Base-by-base conservation (phyloP, 352 stramenopile species). In the Lagenidium sp. region DNA sequence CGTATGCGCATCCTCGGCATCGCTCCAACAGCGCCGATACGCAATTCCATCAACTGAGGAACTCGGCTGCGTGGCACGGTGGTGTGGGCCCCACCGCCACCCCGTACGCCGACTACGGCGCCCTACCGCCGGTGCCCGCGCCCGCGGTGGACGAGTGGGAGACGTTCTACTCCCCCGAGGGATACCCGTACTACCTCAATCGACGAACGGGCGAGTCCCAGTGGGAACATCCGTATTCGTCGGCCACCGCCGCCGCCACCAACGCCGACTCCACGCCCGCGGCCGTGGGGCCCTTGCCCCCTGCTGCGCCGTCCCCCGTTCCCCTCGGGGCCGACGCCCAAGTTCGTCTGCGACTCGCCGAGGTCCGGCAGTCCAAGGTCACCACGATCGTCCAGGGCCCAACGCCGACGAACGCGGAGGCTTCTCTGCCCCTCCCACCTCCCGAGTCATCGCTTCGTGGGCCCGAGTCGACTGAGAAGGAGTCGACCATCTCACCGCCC, bases 111-210 rank as follows among this genome's bases (percentile, higher is more conserved):
- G 21, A 37, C 25, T 11, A n/a, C n/a, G n/a, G n/a, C n/a, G n/a
- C n/a, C n/a, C n/a, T n/a, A n/a, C n/a, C n/a, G n/a, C n/a, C n/a
- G n/a, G n/a, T n/a, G n/a, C n/a, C n/a, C n/a, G n/a, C 36, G 20
- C 36, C 25, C 22, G 21, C 41, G 13, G 11, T 41, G 6, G 52
- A 56, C 4, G 16, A 69, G 26, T 92, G 75, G 72, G 72, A 88
- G 11, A 82, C 64, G 6, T 68, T 80, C 29, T 85, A 85, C 50
- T 83, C 69, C 0, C 47, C 76, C 32, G 68, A 92, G 35, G 80
- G 80, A 4, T 85, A 92, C 36, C 56, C 67, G 13, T 92, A 89
- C 53, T 92, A 87, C 39, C 72, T 90, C 13, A 81, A 88, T 54
- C 60, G 58, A 50, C 39, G 38, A 23, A 86, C 77, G 3, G 75